phyloP scores from a whole-genome alignment of 768 basidiomycete species.

The Tulasnella sp. region DNA sequence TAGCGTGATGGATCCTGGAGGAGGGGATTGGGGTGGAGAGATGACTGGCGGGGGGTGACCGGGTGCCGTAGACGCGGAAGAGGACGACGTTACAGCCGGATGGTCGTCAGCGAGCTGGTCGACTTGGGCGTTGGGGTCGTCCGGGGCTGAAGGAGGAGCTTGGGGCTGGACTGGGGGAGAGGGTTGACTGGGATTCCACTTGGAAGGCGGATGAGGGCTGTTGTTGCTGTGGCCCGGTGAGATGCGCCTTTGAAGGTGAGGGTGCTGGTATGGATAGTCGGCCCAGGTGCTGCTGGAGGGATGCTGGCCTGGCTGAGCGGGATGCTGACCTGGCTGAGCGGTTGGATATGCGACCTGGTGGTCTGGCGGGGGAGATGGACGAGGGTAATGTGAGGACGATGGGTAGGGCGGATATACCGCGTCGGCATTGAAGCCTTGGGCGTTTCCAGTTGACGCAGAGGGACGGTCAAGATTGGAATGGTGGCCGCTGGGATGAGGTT shows the following conservation, averaged over 20 bases:
- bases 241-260: neutral
- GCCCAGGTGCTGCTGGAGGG: neutral
- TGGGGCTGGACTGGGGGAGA: neutral
- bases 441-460: neutral
- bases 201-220: neutral
- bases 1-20: neutral
- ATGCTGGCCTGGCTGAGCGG: neutral
- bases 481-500: neutral
- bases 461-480: neutral
- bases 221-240: neutral
- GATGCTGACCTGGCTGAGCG: neutral
- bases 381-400: neutral
- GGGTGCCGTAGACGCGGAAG: neutral
- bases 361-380: neutral
- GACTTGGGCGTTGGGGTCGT: slow-evolving; percentile 1
- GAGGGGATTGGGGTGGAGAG: neutral
- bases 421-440: neutral
- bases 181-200: neutral
- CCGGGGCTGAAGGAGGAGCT: neutral
- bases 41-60: neutral
- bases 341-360: neutral
- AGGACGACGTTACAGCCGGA: neutral
- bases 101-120: neutral
- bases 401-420: neutral
- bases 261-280: neutral